Evolutionary conservation across 768 basidiomycete species (phyloP).

Genomic region (Lentinus brumalis): DNA sequence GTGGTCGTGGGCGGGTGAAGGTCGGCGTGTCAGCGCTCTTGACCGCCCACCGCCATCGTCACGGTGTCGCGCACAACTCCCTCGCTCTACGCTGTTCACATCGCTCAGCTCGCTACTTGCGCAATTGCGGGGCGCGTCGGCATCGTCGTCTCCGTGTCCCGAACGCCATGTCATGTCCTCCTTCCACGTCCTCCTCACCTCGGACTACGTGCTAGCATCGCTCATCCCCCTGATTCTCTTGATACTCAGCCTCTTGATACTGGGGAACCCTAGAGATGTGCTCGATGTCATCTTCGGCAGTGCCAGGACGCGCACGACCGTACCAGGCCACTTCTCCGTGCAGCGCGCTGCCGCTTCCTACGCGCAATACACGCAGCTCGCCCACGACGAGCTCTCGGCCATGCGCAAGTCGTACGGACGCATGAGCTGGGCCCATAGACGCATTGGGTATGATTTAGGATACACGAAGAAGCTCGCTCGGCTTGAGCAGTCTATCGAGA

Average conservation of each 20-base stretch:
- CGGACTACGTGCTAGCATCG: slow-evolving; percentile 22
- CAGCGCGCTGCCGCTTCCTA: slow-evolving; percentile 47
- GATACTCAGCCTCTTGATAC: slow-evolving; percentile 18
- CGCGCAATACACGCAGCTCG: slow-evolving; percentile 43
- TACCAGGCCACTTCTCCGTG: slow-evolving; percentile 44
- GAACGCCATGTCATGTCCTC: neutral
- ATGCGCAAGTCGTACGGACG: slow-evolving; percentile 47
- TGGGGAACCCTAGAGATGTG: slow-evolving; percentile 14
- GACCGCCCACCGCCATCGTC: no score
- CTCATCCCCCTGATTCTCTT: slow-evolving; percentile 24
- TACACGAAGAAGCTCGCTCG: slow-evolving; percentile 55
- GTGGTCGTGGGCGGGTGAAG: no score
- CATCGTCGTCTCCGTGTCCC: no score
- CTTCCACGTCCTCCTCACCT: slow-evolving; percentile 17
- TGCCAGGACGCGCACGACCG: neutral
- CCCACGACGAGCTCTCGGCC: slow-evolving; percentile 40
- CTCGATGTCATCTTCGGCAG: slow-evolving; percentile 22
- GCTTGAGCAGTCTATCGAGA: slow-evolving; percentile 33
- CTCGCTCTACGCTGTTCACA: no score
- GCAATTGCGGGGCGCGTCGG: neutral
- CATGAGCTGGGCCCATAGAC: slow-evolving; percentile 49
- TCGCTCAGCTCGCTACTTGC: neutral
- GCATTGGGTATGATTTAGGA: slow-evolving; percentile 51
- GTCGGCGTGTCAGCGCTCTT: no score
- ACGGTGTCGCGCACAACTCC: no score